Evolutionary conservation across 208 protist species (phyloP).

Genomic region (Naegleria fowleri): DNA sequence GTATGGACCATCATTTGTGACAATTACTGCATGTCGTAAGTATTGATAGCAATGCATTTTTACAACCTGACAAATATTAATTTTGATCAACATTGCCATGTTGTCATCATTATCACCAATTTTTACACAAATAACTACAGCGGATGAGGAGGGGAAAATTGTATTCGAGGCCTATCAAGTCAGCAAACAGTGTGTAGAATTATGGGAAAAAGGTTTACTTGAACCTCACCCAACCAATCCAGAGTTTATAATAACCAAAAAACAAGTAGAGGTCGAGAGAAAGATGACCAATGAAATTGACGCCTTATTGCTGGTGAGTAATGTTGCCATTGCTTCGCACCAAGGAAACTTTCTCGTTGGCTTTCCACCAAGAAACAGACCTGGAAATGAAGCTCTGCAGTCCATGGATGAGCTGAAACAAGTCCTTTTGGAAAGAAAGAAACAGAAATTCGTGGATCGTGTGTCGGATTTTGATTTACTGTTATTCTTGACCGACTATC

Average conservation of each 20-base stretch:
- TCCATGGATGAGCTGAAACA: background rate
- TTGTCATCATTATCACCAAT: too few relatives aligned
- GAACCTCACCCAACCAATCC: background rate
- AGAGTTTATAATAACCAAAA: background rate
- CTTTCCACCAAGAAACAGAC: background rate
- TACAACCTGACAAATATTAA: background rate
- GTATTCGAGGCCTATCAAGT: conserved; percentile 18
- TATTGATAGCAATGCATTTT: background rate
- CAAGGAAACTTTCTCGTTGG: background rate
- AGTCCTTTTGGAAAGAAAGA: background rate
- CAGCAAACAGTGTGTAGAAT: conserved; percentile 16
- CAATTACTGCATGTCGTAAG: background rate
- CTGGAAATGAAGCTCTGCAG: background rate
- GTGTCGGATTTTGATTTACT: conserved; percentile 21
- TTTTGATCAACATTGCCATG: too few relatives aligned
- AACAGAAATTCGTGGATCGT: background rate
- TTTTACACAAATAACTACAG: too few relatives aligned
- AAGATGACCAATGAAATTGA: conserved; percentile 12
- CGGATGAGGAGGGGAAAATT: background rate
- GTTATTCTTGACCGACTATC: conserved; percentile 5
- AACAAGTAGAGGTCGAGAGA: conserved; percentile 12
- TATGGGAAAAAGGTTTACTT: conserved; percentile 3
- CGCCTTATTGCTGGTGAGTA: background rate
- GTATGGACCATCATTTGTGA: conserved; percentile 6
- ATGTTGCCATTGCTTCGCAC: background rate